Evolutionary conservation across 257 asterid genomes (phyloP).

Genomic region (Cynanchum wilfordii): DNA sequence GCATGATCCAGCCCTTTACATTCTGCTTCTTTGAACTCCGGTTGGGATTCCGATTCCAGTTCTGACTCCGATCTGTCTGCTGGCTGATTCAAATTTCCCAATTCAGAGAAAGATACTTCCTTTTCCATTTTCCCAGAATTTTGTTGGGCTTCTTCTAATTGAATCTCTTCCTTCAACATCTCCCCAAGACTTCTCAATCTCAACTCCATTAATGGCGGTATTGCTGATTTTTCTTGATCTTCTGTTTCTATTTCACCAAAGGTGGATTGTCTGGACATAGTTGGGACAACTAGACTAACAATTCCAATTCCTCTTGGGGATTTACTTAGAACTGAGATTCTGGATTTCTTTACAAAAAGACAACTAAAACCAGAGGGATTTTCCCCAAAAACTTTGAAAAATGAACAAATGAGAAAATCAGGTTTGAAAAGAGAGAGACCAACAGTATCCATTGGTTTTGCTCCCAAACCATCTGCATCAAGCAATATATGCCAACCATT

Average conservation of each 20-base stretch:
- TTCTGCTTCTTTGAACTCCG: slow-evolving; percentile 19
- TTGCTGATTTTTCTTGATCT: slow-evolving; percentile 4
- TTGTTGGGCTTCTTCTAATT: slow-evolving; percentile 12
- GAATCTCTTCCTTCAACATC: slow-evolving; percentile 13
- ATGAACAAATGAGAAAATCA: slow-evolving; percentile 62
- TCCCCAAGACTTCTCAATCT: slow-evolving; percentile 17
- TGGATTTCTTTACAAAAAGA: slow-evolving; percentile 59
- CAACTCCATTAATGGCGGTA: slow-evolving; percentile 4
- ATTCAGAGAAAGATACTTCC: slow-evolving; percentile 22
- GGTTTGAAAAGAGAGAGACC: slow-evolving; percentile 78
- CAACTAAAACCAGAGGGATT: slow-evolving; percentile 85
- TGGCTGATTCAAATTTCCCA: slow-evolving; percentile 16
- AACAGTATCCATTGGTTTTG: slow-evolving; percentile 84
- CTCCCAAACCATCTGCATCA: slow-evolving; percentile 72
- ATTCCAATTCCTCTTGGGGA: slow-evolving; percentile 44
- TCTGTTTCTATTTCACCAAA: slow-evolving; percentile 1
- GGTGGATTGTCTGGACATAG: slow-evolving; percentile 12
- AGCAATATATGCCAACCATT: slow-evolving; percentile 82
- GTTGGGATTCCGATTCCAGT: too few relatives aligned
- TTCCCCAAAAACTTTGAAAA: slow-evolving; percentile 72
- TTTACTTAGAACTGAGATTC: slow-evolving; percentile 25
- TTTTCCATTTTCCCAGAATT: slow-evolving; percentile 13
- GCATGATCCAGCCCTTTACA: slow-evolving; percentile 69
- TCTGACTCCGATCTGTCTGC: not conserved
- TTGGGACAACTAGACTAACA: slow-evolving; percentile 45